A percentile compares a stretch with the other conserved stretches of the same genome.
These are phyloP conservation scores for Aspergillus cristatus DNA, from an alignment of 495 filamentous ascomycete species.

Conservation along the genomic window DNA sequence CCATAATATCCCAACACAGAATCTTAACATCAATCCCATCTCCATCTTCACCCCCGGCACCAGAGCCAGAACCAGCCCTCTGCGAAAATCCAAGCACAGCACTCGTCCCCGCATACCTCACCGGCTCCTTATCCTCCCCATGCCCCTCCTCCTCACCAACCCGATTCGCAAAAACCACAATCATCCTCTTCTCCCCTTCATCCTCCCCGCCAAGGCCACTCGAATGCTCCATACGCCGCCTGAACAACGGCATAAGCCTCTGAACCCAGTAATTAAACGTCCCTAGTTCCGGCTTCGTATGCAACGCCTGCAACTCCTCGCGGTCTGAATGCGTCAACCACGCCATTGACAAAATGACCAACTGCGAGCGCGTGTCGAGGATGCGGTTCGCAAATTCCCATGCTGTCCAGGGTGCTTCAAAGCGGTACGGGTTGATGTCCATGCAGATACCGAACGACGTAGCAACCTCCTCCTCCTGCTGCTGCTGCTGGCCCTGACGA, in stretches of 20 bases:
- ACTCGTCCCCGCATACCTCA: slow-evolving; percentile 75
- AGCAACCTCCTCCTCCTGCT: slow-evolving; percentile 14
- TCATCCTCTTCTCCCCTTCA: slow-evolving; percentile 42
- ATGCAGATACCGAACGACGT: slow-evolving; percentile 85
- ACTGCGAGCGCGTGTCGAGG: slow-evolving; percentile 52
- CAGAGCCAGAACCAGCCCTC: slow-evolving; percentile 5
- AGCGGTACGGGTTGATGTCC: slow-evolving; percentile 64
- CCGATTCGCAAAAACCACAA: slow-evolving; percentile 80
- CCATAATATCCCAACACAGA: slow-evolving; percentile 38
- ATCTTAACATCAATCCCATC: slow-evolving; percentile 31
- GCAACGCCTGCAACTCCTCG: slow-evolving; percentile 34
- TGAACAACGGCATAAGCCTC: slow-evolving; percentile 64
- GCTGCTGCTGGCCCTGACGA: too few species aligned
- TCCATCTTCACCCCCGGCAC: slow-evolving; percentile 31
- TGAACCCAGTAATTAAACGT: slow-evolving; percentile 89
- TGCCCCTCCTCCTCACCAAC: slow-evolving; percentile 58
- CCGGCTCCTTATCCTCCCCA: slow-evolving; percentile 25
- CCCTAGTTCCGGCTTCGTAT: slow-evolving; percentile 60
- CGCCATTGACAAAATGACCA: slow-evolving; percentile 81
- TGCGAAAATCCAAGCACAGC: slow-evolving; percentile 65
- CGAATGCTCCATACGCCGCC: slow-evolving; percentile 33
- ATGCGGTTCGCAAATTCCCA: slow-evolving; percentile 84
- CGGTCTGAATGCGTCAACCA: slow-evolving; percentile 59
- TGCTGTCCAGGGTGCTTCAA: slow-evolving; percentile 63
- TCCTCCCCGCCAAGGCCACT: slow-evolving; percentile 16